Evolutionary conservation across 2,329 filamentous ascomycete species (phyloP), one percentile per base, ranked within the genome.

Genomic region (Emergomyces africanus): DNA sequence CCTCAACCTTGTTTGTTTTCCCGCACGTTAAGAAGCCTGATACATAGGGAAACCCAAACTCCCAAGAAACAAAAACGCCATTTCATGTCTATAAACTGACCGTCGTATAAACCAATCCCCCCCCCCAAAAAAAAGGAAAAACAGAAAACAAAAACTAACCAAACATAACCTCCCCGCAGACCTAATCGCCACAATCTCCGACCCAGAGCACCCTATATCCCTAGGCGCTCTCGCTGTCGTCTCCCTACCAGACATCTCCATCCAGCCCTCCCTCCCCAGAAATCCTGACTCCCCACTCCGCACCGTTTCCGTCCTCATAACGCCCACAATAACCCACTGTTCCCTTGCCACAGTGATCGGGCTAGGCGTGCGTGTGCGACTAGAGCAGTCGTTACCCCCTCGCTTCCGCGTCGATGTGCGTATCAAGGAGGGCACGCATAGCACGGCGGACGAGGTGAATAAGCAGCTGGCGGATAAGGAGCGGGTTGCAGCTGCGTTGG

Each of bases 381-480:
- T 99, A 28, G 91, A 97, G 75, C 88, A 95, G 72, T 87, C 89
- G 12, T 79, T 99, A 60, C 94, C 94, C 2, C 89, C 94, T 39
- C 88, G 92, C 68, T 99, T 94, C 72, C 84, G 94, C 42, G 82
- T 97, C 56, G 91, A 97, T 72, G 90, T 97, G 51, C 83, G 86
- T 66, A 95, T 96, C 73, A 96, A 97, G 74, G 88, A 95, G 74
- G 92, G 91, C 62, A 94, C 90, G n/a, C 94, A 97, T 72, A 89
- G 85, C 64, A 95, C 95, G 62, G 92, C 90, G 51, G 90, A 96
- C 63, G 90, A 96, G 71, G 90, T 96, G 57, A 96, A 95, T 76
- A 96, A 96, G 79, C 94, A 99, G 75, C 78, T 99, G 49, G 89
- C 85, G 39, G 94, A 99, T 75, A 99, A 97, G 78, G 94, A 99